Evolutionary conservation across 2,329 filamentous ascomycete genomes (phyloP), one percentile per base, ranked within the genome.

Genomic region (Hortaea werneckii): DNA sequence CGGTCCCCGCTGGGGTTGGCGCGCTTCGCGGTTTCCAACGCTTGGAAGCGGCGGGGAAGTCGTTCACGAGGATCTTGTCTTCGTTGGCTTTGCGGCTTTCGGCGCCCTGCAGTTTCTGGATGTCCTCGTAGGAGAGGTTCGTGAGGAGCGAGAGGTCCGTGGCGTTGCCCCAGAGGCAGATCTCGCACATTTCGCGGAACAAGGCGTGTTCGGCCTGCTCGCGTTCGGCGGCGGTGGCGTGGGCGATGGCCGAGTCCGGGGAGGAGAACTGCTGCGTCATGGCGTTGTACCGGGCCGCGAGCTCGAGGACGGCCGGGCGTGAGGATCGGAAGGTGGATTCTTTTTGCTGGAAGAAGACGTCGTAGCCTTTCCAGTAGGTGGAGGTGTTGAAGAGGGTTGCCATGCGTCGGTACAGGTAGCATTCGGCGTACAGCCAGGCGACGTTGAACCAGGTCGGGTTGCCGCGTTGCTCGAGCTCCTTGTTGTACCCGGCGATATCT

Each of bases 91-190:
- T 94, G 53, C 90, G 78, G 9, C 90, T 88, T 58, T 89, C 77
- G 6, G 85, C 82, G 11, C 90, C 90, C 70, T 98, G 92, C 7
- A 96, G 76, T 66, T 94, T 94, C 69, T 96, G 90, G 54, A 98
- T 94, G 60, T 96, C 92, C 58, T 95, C 89, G 65, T 95, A 95
- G 1, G 85, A 87, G 46, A 95, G 76, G 56, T 83, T 88, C 0
- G 89, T 95, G 45, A 96, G 74, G 13, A 96, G 82, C 0, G 87
- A 94, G 10, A 96, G 74, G 64, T 96, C 92, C 0, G 90, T 96
- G 1, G 90, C 92, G 64, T 96, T 96, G 8, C 90, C 90, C 90
- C 90, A 96, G 1, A 96, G 77, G 63, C 89, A 95, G 56, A 95
- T 92, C 72, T 95, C 87, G 66, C 83, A 89, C 84, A 96, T 94